phyloP scores from a whole-genome alignment of 257 asterid species.

The Solanum peruvianum region DNA sequence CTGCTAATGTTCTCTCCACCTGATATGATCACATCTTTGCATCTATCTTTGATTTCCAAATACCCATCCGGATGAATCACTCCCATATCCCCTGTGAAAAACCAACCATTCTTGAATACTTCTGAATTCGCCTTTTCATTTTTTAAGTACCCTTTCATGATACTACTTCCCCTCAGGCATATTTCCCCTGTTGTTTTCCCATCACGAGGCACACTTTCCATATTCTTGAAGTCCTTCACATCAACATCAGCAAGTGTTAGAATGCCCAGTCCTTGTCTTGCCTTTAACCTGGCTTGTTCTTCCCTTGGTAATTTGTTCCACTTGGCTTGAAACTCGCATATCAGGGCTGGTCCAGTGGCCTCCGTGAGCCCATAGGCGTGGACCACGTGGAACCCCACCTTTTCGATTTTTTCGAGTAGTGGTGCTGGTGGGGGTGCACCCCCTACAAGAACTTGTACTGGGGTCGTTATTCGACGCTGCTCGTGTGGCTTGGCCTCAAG shows the following conservation, averaged over 20 bases:
- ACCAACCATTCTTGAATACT: conserved; percentile 67
- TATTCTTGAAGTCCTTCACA: conserved; percentile 44
- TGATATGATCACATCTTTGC: neutral
- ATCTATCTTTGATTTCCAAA: neutral
- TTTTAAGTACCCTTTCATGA: conserved; percentile 34
- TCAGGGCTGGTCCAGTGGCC: conserved; percentile 86
- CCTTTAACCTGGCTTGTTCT: conserved; percentile 40
- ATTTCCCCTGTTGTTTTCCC: conserved; percentile 68
- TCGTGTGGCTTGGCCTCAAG: conserved; percentile 49
- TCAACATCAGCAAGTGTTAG: conserved; percentile 63
- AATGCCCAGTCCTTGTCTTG: conserved; percentile 71
- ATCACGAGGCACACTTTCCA: conserved; percentile 53
- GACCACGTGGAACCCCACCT: conserved; percentile 57
- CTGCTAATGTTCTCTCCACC: conserved; percentile 96
- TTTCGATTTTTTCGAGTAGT: conserved; percentile 45
- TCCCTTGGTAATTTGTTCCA: conserved; percentile 38
- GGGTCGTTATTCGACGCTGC: conserved; percentile 12
- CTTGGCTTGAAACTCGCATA: conserved; percentile 60
- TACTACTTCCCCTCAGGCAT: conserved; percentile 62
- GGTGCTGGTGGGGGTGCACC: conserved; percentile 86
- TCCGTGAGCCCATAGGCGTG: conserved; percentile 91
- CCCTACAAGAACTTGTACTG: conserved; percentile 57
- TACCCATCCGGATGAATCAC: neutral
- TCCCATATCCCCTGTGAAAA: conserved; percentile 5
- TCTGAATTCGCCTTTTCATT: conserved; percentile 26